Base-by-base conservation (phyloP, 352 stramenopile species). In the Phytophthora idaei region DNA sequence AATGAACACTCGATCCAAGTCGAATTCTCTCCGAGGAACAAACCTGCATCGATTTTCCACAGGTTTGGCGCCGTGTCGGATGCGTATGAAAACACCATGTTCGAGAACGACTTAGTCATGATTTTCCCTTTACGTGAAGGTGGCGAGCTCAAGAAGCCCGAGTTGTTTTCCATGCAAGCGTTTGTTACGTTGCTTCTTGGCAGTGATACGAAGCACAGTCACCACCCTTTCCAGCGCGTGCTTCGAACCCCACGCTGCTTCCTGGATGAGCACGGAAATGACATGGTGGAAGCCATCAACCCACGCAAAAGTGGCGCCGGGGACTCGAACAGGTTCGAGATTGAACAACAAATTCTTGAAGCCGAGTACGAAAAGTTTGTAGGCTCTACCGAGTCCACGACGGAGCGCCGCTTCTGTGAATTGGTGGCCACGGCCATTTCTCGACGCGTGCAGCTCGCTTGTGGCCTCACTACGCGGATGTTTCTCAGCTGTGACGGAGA, bases 401-500 rank as follows among this genome's bases (percentile, higher is more conserved):
- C 74, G 3, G 80, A 93, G 48, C 52, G 52, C n/a, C 57, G 61
- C 25, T 91, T 86, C 64, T 93, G 80, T 42, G 69, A 90, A 50
- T 64, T 90, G 1, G 75, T 93, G 5, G 82, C 81, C 0, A 89
- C 73, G 4, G 63, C 87, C 25, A 74, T 93, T 34, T 62, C 85
- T 3, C 77, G 85, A 25, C 83, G 87, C 15, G 73, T 95, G 21
- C 83, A 92, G 69, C 73, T 95, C 9, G 85, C 84, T 34, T 93
- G 87, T 60, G 85, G 87, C 2, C 75, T 93, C 34, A 93, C 80
- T 15, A 92, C 85, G 60, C 80, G 83, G 51, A 88, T 95, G 83
- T 95, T 95, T 48, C 62, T 80, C n/a, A 93, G 81, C 47, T 85
- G 74, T 42, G 83, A 90, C 54, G 67, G 61, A 2, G 84, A 94